Evolutionary conservation across 2,329 filamentous ascomycete species (phyloP).

Genomic region (Madurella mycetomatis): DNA sequence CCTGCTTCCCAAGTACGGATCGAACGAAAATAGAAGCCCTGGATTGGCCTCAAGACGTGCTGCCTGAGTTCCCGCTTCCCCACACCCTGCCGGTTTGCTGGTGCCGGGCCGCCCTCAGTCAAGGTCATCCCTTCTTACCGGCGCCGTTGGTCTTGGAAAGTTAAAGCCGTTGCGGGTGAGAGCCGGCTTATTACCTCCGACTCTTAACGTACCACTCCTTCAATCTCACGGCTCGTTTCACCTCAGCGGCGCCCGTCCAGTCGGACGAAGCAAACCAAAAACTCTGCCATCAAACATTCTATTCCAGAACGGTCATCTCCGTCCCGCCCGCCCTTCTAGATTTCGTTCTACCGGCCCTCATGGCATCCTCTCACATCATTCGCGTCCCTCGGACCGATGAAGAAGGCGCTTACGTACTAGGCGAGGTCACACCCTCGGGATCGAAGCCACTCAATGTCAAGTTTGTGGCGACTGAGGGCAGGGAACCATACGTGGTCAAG

Average conservation of each 20-base stretch:
- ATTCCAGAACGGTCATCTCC: constrained; percentile 12
- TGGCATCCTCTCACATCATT: constrained; percentile 41
- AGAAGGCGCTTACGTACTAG: constrained; percentile 52
- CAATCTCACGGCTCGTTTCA: constrained; percentile 18
- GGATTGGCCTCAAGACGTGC: constrained; percentile 7
- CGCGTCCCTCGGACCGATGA: constrained; percentile 54
- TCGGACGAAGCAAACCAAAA: background rate
- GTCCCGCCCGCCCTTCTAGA: background rate
- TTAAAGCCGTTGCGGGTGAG: background rate
- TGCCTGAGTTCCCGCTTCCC: constrained; percentile 14
- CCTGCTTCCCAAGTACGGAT: constrained; percentile 13
- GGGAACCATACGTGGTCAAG: constrained; percentile 53
- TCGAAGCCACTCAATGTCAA: constrained; percentile 58
- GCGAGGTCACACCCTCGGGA: constrained; percentile 51
- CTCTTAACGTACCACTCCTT: constrained; percentile 5
- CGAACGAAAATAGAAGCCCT: constrained; percentile 20
- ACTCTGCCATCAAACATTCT: background rate
- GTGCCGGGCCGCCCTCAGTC: constrained; percentile 5
- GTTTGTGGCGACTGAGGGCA: constrained; percentile 64
- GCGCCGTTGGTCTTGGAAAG: constrained; percentile 6
- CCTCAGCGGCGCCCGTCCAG: constrained; percentile 4
- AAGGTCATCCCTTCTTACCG: background rate
- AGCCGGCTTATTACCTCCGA: constrained; percentile 2
- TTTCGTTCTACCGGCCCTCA: constrained; percentile 5
- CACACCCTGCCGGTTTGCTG: constrained; percentile 4